phyloP scores from a whole-genome alignment of 2,329 filamentous ascomycete species.

The Talaromyces rugulosus region DNA sequence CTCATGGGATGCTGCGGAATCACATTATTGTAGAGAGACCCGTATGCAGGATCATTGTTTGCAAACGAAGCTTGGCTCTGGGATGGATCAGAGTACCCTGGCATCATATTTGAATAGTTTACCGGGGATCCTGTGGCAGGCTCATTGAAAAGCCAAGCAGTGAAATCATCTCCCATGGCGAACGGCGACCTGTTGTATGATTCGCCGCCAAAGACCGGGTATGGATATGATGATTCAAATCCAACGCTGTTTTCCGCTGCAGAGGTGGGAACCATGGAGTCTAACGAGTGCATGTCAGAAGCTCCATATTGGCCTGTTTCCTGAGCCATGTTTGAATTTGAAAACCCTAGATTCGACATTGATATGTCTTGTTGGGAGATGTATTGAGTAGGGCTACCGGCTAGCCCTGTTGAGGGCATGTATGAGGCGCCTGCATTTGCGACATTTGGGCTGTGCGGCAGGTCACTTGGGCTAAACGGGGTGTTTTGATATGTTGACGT shows the following conservation, averaged over 20 bases:
- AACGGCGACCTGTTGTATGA: slow-evolving; percentile 78
- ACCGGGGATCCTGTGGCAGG: slow-evolving; percentile 54
- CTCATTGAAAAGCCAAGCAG: slow-evolving; percentile 77
- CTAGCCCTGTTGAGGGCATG: slow-evolving; percentile 1
- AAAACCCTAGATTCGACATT: slow-evolving; percentile 17
- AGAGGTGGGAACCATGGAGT: slow-evolving; percentile 22
- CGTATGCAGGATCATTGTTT: slow-evolving; percentile 46
- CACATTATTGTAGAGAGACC: slow-evolving; percentile 45
- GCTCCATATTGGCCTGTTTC: slow-evolving; percentile 2
- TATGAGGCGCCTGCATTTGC: slow-evolving; percentile 4
- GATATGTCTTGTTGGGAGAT: slow-evolving; percentile 17
- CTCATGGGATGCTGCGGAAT: slow-evolving; percentile 77
- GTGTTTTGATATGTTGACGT: slow-evolving; percentile 12
- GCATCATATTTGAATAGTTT: slow-evolving; percentile 36
- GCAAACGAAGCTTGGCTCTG: slow-evolving; percentile 49
- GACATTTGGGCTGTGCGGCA: slow-evolving; percentile 17
- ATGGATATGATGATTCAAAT: slow-evolving; percentile 46
- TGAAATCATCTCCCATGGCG: slow-evolving; percentile 81
- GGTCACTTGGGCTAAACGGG: slow-evolving; percentile 15
- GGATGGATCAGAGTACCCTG: slow-evolving; percentile 35
- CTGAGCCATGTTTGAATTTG: slow-evolving; percentile 3
- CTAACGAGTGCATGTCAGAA: slow-evolving; percentile 20
- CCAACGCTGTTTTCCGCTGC: slow-evolving; percentile 26
- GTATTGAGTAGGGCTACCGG: slow-evolving; percentile 3
- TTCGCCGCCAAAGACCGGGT: slow-evolving; percentile 84